Base-by-base conservation (phyloP, 768 basidiomycete genomes). In the Sistotremastrum niveocremeum region DNA sequence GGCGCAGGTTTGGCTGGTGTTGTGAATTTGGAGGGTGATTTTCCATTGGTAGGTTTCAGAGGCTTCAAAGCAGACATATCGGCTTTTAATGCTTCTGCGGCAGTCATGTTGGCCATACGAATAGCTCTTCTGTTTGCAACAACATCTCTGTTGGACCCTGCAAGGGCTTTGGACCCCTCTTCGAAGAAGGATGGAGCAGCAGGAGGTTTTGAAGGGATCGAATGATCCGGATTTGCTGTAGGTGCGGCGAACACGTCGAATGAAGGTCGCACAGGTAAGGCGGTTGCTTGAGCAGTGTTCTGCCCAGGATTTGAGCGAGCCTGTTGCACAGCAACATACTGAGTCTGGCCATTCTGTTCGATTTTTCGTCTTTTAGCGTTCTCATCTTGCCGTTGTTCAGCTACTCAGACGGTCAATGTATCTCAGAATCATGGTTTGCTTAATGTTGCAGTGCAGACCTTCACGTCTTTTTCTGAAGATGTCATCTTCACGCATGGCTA, bases 31-130 rank as follows among this genome's bases (percentile, higher is more conserved):
- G 70, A 60, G 20, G 54, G 42, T 36, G 52, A 41, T 12, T 59
- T 54, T 42, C 57, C 58, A 48, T 57, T 56, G 20, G 62, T 59
- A 9, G 62, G 53, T 53, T 68, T 70, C 43, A 67, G 60, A 8
- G 72, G 66, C 45, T 62, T 52, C 39, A 69, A 58, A 20, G 78
- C 76, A 52, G 80, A 74, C 52, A 97, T 63, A 63, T 97, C 88
- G 44, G 88, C 90, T 65, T 88, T 93, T 56, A 98, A 71, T 61
- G 82, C 76, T 60, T 98, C 88, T 46, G 93, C 93, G 39, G 94
- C 94, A 67, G 79, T 88, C 79, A 98, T 77, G 59, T 98, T 98
- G 31, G 94, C 94, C 76, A 94, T 81, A 49, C 93, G 79, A 52
- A 95, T 88, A 29, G 85, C 87, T 51, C 78, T 76, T 37, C 89